Conservation (phyloP, 805 yeast species). For the Pichia phayaonensis region DNA sequence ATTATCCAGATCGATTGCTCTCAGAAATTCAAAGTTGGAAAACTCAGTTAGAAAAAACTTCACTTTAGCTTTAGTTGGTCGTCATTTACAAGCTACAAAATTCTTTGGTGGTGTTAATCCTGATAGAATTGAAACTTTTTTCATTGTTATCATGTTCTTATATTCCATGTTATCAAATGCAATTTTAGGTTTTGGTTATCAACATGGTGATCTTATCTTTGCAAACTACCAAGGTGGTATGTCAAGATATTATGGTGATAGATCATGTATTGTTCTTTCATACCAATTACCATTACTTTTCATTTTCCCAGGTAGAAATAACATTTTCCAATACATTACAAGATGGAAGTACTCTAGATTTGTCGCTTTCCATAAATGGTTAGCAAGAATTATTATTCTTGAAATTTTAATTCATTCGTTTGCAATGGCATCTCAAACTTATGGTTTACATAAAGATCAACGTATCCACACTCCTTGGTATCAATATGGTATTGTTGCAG, state of each 20-base stretch:
- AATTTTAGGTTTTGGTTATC: conserved; percentile 19
- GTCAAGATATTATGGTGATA: conserved; percentile 37
- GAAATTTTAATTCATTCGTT: conserved; percentile 39
- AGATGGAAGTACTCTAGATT: conserved; percentile 52
- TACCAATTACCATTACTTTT: conserved; percentile 43
- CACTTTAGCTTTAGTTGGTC: conserved; percentile 20
- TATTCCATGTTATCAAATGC: conserved; percentile 15
- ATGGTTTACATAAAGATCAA: conserved; percentile 11
- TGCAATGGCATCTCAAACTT: conserved; percentile 23
- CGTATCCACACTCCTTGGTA: conserved; percentile 26
- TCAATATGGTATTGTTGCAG: conserved; percentile 29
- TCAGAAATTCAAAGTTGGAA: not conserved
- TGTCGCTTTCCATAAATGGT: conserved; percentile 50
- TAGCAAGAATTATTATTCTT: conserved; percentile 37
- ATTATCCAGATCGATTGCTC: conserved; percentile 28
- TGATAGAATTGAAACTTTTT: conserved; percentile 42
- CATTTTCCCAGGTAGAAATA: conserved; percentile 57
- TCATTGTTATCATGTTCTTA: conserved; percentile 33
- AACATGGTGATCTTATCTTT: conserved; percentile 19
- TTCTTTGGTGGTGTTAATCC: conserved; percentile 34
- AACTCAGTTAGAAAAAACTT: conserved; percentile 22
- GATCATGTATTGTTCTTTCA: conserved; percentile 46
- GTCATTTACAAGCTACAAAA: conserved; percentile 15
- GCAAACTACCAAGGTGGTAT: conserved; percentile 14
- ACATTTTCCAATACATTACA: conserved; percentile 50